Percentiles rank a stretch among this genome's conserved stretches.
Evolutionary conservation across 139 green algal species (phyloP).

Genomic region (Tetradesmus obliquus): DNA sequence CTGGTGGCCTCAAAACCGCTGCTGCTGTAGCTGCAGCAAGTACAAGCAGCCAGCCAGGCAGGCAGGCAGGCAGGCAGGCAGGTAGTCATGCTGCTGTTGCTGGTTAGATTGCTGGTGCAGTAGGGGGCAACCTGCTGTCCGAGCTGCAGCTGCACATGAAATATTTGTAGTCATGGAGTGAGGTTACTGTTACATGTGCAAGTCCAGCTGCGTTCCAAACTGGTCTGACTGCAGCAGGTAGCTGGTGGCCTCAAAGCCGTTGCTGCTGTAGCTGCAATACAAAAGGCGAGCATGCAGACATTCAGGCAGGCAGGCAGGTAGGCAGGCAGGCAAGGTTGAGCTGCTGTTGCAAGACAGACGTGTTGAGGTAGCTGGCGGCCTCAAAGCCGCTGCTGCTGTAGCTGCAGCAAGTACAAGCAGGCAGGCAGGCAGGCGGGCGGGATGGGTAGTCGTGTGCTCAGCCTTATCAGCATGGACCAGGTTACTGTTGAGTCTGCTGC

Average conservation of each 20-base stretch:
- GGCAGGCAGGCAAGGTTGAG: background rate
- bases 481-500: no score
- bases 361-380: background rate
- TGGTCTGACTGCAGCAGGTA: constrained; percentile 11
- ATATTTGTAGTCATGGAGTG: background rate
- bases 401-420: background rate
- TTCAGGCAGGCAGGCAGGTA: no score
- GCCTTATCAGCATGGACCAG: no score
- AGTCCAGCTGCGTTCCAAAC: background rate
- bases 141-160: background rate
- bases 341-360: no score
- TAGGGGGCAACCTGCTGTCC: background rate
- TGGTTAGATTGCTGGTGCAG: background rate
- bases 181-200: background rate
- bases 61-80: background rate
- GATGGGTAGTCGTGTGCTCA: background rate
- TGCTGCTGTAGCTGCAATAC: background rate
- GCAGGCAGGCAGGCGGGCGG: background rate
- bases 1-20: constrained; percentile 24
- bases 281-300: background rate
- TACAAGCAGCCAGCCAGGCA: background rate
- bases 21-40: background rate
- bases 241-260: constrained; percentile 17
- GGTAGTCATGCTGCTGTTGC: background rate
- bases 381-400: background rate